These are phyloP conservation scores for Phoenix roebelenii DNA, from an alignment of 176 grass and related monocot species.

Conservation along the genomic window DNA sequence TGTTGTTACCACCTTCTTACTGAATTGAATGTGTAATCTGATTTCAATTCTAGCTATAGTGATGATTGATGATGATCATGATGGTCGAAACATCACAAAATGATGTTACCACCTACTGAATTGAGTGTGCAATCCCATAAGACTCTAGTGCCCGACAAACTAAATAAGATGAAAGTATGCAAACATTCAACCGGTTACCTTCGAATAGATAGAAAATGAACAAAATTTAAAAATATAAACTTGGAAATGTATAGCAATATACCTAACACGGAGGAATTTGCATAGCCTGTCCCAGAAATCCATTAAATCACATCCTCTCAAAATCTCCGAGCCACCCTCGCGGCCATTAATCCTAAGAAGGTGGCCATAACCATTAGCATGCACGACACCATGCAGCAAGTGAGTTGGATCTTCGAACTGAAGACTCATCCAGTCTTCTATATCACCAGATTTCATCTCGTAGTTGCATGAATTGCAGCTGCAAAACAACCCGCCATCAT, in stretches of 20 bases:
- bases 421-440: slow-evolving; percentile 26
- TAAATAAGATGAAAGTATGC: no score
- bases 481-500: background rate
- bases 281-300: slow-evolving; percentile 69
- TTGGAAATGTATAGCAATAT: background rate
- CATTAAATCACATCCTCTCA: slow-evolving; percentile 54
- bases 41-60: no score
- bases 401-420: slow-evolving; percentile 36
- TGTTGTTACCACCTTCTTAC: no score
- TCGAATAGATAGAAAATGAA: no score
- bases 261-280: slow-evolving; percentile 63
- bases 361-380: slow-evolving; percentile 77
- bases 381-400: slow-evolving; percentile 57
- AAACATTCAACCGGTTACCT: no score
- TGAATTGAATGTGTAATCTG: no score
- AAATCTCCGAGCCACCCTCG: slow-evolving; percentile 39
- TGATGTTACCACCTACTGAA: no score
- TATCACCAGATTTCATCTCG: slow-evolving; percentile 11
- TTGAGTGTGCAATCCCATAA: no score
- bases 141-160: no score
- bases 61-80: no score
- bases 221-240: no score
- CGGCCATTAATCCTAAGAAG: slow-evolving; percentile 49
- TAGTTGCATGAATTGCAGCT: slow-evolving; percentile 34
- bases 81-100: no score